Percentiles rank a stretch among this genome's conserved stretches.
Evolutionary conservation across 179 eudicot genomes (phyloP).

Genomic region (Silene vulgaris): DNA sequence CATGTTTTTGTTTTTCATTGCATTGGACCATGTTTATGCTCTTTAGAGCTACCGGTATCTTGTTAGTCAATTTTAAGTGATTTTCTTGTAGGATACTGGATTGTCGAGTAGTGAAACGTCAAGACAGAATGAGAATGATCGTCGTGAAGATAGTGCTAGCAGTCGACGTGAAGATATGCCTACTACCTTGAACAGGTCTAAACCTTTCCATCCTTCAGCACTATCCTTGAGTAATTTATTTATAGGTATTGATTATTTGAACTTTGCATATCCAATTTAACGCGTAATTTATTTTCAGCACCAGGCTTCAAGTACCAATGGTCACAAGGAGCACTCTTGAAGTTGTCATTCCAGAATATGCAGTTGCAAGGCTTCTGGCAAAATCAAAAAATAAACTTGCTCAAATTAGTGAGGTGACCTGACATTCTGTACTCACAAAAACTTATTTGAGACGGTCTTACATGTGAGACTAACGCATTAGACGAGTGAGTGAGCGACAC

Average conservation of each 20-base stretch:
- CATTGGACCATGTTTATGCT: neutral
- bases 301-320: conserved; percentile 60
- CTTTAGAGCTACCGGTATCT: neutral
- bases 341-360: conserved; percentile 82
- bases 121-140: conserved; percentile 56
- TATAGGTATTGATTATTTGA: neutral
- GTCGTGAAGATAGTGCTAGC: conserved; percentile 55
- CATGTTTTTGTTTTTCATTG: neutral
- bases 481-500: too few relatives aligned
- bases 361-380: conserved; percentile 68
- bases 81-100: conserved; percentile 51
- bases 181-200: conserved; percentile 49
- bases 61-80: neutral
- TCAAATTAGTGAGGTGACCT: conserved; percentile 81
- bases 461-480: too few relatives aligned
- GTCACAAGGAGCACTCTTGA: conserved; percentile 86
- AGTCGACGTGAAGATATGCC: conserved; percentile 64
- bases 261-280: neutral
- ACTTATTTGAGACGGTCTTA: neutral
- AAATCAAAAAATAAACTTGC: conserved; percentile 78
- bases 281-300: conserved; percentile 1
- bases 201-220: neutral
- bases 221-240: neutral
- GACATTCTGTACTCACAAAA: conserved; percentile 1
- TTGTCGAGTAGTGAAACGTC: conserved; percentile 43